phyloP scores from a whole-genome alignment of 108 stramenopile genomes.

The Cyclotella distinguenda region DNA sequence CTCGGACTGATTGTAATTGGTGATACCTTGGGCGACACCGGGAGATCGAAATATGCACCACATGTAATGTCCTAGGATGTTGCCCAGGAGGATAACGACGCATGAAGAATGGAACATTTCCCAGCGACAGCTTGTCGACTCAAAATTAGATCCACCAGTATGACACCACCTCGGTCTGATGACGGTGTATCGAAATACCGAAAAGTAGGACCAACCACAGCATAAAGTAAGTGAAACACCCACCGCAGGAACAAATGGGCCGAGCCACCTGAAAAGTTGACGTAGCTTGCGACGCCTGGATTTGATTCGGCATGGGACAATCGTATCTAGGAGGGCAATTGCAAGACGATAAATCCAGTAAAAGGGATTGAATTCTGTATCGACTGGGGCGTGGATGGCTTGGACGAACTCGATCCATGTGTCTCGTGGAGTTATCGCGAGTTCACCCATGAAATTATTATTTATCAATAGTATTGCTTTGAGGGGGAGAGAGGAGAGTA shows the following conservation, averaged over 20 bases:
- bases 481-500: no score
- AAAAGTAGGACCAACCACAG: conserved; percentile 32
- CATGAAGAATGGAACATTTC: conserved; percentile 40
- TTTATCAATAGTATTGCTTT: no score
- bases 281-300: conserved; percentile 30
- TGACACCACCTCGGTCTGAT: conserved; percentile 27
- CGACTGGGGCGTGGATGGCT: conserved; percentile 55
- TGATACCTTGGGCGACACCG: conserved; percentile 48
- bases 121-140: conserved; percentile 13
- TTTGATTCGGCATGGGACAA: conserved; percentile 25
- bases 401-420: conserved; percentile 65
- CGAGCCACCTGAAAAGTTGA: conserved; percentile 23
- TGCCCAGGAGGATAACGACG: conserved; percentile 53
- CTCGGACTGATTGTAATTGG: neutral
- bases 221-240: conserved; percentile 41
- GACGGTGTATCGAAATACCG: conserved; percentile 29
- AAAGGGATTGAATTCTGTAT: conserved; percentile 62
- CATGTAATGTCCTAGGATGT: conserved; percentile 65
- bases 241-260: conserved; percentile 18
- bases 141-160: neutral
- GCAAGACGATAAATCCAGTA: conserved; percentile 61
- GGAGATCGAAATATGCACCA: conserved; percentile 60
- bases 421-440: neutral
- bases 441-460: neutral
- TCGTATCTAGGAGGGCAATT: conserved; percentile 8